These are phyloP conservation scores for Kurtzmaniella quercitrusa DNA, from an alignment of 1,139 yeast genomes.

Conservation along the genomic window DNA sequence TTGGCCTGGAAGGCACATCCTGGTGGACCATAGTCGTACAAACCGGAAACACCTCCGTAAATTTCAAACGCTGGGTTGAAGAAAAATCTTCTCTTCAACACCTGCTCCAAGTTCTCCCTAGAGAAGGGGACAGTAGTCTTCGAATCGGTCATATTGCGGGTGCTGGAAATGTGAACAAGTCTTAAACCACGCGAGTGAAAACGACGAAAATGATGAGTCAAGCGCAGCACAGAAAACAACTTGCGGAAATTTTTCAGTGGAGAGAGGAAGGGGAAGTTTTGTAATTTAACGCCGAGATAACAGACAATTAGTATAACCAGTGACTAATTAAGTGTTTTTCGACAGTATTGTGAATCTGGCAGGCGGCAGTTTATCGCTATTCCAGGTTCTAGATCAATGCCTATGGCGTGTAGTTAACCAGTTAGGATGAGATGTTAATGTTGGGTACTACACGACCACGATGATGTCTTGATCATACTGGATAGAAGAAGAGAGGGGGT, in stretches of 20 bases:
- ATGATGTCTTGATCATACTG: too few relatives aligned
- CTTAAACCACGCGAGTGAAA: background rate
- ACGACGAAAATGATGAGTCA: background rate
- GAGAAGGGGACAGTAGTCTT: constrained; percentile 47
- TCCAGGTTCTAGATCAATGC: too few relatives aligned
- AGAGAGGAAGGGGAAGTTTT: background rate
- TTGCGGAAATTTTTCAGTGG: constrained; percentile 1
- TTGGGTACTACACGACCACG: too few relatives aligned
- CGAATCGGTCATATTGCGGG: constrained; percentile 27
- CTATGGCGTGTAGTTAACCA: too few relatives aligned
- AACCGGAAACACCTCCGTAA: constrained; percentile 97
- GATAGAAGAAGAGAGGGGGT: too few relatives aligned
- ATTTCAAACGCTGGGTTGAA: constrained; percentile 96
- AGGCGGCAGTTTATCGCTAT: too few relatives aligned
- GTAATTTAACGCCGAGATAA: too few relatives aligned
- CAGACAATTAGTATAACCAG: too few relatives aligned
- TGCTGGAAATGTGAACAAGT: constrained; percentile 4
- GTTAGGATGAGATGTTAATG: too few relatives aligned
- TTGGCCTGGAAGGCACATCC: constrained; percentile 98
- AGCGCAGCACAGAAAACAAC: constrained; percentile 1
- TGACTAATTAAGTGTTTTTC: too few relatives aligned
- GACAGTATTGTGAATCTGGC: too few relatives aligned
- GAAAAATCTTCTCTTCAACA: constrained; percentile 92
- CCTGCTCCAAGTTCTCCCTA: constrained; percentile 86
- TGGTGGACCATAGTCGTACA: constrained; percentile 98